phyloP scores from a whole-genome alignment of 257 asterid genomes.

The Verbena officinalis region DNA sequence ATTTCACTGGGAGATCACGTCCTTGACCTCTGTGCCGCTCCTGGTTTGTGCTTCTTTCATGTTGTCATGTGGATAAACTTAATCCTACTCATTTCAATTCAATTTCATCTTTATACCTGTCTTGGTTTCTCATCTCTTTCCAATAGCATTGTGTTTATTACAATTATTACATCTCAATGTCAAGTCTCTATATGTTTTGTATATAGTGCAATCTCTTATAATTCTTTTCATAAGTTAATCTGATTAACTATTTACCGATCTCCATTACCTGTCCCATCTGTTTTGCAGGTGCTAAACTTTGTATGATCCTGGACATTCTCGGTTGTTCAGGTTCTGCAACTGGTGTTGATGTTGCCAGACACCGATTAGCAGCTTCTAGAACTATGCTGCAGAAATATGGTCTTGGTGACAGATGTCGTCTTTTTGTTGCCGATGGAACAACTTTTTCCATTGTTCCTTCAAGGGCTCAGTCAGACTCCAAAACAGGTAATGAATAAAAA shows the following conservation, averaged over 20 bases:
- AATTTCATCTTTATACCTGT: neutral
- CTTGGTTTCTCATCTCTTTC: too few relatives aligned
- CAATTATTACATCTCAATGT: neutral
- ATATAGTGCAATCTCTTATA: too few relatives aligned
- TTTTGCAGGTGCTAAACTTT: constrained; percentile 91
- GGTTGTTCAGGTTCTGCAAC: constrained; percentile 86
- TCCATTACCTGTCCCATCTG: constrained; percentile 19
- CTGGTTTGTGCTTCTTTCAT: constrained; percentile 54
- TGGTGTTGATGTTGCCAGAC: constrained; percentile 86
- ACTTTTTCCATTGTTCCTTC: constrained; percentile 68
- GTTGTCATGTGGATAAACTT: neutral
- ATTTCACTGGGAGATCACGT: constrained; percentile 75
- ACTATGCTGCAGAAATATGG: constrained; percentile 79
- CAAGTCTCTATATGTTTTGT: neutral
- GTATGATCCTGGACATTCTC: constrained; percentile 86
- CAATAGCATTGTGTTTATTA: too few relatives aligned
- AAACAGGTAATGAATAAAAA: constrained; percentile 45
- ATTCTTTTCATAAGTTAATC: neutral
- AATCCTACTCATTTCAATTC: constrained; percentile 13
- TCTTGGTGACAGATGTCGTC: constrained; percentile 82
- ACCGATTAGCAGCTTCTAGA: constrained; percentile 93
- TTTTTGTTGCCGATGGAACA: constrained; percentile 95
- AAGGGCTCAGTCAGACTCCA: constrained; percentile 42
- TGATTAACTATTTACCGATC: constrained; percentile 16
- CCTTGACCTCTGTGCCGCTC: constrained; percentile 98